Conservation (phyloP, 306 rosid species). For the Ammopiptanthus mongolicus region DNA sequence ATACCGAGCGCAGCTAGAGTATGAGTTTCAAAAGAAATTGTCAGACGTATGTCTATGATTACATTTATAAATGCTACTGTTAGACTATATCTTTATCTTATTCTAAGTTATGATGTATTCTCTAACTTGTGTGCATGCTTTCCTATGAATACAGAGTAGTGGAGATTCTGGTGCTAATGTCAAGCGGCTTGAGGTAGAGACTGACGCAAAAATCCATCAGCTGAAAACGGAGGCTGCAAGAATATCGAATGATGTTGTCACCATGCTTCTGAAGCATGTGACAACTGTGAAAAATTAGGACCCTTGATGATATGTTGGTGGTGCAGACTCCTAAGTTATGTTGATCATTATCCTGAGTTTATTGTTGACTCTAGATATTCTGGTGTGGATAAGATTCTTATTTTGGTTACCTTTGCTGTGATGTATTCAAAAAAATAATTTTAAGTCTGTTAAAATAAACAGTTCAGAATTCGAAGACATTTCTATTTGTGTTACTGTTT, state of each 20-base stretch:
- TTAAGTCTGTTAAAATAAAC: slow-evolving; percentile 11
- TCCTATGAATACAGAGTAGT: slow-evolving; percentile 51
- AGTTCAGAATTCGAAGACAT: slow-evolving; percentile 7
- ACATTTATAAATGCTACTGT: neutral
- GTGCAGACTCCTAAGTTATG: slow-evolving; percentile 19
- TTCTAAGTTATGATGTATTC: neutral
- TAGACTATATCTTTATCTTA: neutral
- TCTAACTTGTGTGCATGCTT: neutral
- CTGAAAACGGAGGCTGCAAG: slow-evolving; percentile 59
- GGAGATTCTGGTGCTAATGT: slow-evolving; percentile 98
- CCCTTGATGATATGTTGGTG: slow-evolving; percentile 20
- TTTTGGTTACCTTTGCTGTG: slow-evolving; percentile 25
- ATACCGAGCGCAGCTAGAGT: slow-evolving; percentile 75
- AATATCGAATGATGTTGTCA: slow-evolving; percentile 63
- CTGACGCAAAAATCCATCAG: slow-evolving; percentile 59
- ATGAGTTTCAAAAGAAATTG: slow-evolving; percentile 73
- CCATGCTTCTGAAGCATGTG: slow-evolving; percentile 78
- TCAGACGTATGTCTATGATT: slow-evolving; percentile 46
- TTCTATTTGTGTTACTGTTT: slow-evolving; percentile 6
- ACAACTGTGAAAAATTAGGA: slow-evolving; percentile 65
- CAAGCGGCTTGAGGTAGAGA: slow-evolving; percentile 85
- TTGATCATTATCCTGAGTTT: slow-evolving; percentile 18
- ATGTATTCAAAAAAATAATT: slow-evolving; percentile 26
- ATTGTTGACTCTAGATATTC: slow-evolving; percentile 24
- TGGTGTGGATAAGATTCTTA: slow-evolving; percentile 22